Evolutionary conservation across 257 asterid genomes (phyloP), one percentile per base, ranked within the genome.

Genomic region (Vinca minor): DNA sequence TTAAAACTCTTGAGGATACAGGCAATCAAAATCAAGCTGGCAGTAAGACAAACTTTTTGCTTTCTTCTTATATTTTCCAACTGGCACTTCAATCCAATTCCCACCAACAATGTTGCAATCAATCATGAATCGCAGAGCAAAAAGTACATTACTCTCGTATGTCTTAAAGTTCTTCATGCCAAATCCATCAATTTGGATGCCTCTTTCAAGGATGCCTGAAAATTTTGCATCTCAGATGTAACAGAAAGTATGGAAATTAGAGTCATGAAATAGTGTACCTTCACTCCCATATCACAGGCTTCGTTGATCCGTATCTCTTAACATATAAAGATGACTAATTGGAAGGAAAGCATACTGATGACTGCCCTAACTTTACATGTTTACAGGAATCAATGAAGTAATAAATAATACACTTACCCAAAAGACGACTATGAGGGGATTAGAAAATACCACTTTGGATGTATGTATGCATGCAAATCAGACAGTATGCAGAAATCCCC

Each of bases 121-220:
- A 70, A 93, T 84, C 98, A 93, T 93, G 87, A 89, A 93, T 59
- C 98, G 98, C 65, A 93, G 96, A 69, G 97, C 97, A 80, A 87
- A 93, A 59, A 89, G 89, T 66, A 93, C 84, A 80, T 93, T 93
- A 71, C 98, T 93, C 78, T 93, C 98, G 21, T 93, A 89, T 4
- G 98, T 89, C 86, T 85, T 71, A 75, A 93, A 89, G 78, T 80
- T 81, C 81, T 82, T 93, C 83, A 72, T 68, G 55, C 98, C 96
- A 63, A 89, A 77, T 49, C 98, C 98, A 52, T 89, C 97, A 82
- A 89, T 89, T 54, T 93, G 95, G 59, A 93, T 76, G 68, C 97
- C 97, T 78, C 84, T 89, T 62, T 93, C 97, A 66, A 93, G 95
- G 72, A 93, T 85, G 79, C 98, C 98, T 93, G 86, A 69, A 64